Base-by-base conservation (phyloP, 495 filamentous ascomycete species). In the Darksidea phi region DNA sequence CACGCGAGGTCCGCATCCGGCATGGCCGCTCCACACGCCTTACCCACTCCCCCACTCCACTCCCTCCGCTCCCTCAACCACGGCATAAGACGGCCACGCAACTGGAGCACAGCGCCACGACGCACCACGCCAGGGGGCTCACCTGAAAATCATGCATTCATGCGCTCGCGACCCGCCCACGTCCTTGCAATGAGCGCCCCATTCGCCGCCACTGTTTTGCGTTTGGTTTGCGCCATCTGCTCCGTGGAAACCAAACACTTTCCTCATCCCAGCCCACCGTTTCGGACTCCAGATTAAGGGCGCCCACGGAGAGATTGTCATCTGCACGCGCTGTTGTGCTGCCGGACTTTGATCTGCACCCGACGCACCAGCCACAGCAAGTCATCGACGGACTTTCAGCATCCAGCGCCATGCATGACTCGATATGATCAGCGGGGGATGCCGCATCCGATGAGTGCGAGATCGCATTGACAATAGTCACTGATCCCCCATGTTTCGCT, bases 211-310 rank as follows among this genome's bases (percentile, higher is more conserved):
- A 43, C 15, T 43, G 15, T 4, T 43, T 43, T 15, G 15, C 32
- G 50, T 54, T 54, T 54, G 32, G 50, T 54, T 36, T 54, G 17
- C 18, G 5, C 26, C 7, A 6, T 10, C 48, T 11, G n/a, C n/a
- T n/a, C n/a, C n/a, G n/a, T n/a, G 34, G 45, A 51, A 49, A 59
- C 56, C 56, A 59, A 59, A 59, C 56, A 57, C 38, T 36, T 25
- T 4, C n/a, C 13, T n/a, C 2, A 32, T n/a, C 15, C 15, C 15
- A 32, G 49, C 49, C 49, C 24, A 13, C 28, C 28, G 55, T 58
- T 58, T 58, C 55, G 55, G 34, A 58, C n/a, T 38, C 25, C 26
- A 58, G n/a, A 58, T 58, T 48, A 58, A 58, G 46, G 54, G 10
- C 28, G 28, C 28, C 28, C 23, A 52, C 49, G 28, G 11, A 32